Evolutionary conservation across 208 protist species (phyloP), one percentile per base, ranked within the genome.

Genomic region (Trypanosomatidae sp.): DNA sequence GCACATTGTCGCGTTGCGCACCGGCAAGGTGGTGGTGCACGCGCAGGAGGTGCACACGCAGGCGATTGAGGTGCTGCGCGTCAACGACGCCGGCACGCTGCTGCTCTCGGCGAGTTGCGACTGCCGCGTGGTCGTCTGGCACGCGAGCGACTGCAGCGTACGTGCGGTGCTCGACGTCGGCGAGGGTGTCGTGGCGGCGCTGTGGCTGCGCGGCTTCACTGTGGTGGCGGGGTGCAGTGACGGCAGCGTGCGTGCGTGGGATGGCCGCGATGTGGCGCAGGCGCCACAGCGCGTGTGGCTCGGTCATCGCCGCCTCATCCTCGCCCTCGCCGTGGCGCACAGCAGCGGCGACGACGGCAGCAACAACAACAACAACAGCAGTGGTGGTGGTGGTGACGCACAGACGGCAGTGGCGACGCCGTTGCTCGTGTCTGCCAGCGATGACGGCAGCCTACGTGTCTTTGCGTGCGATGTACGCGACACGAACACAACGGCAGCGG

Each of bases 221-320:
- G 39, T 89, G 11, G 66, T 66, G 1, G 79, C 72, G 0, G 84
- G 84, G 8, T 93, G 76, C 55, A 88, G 79, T 35, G 84, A 93
- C 49, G 84, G 76, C 8, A 48, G 64, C 26, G 56, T 93, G 3
- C 74, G 78, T 11, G 64, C 88, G 43, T 93, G 79, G 77, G 84
- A 93, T 38, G 84, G 74, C 24, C 63, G 84, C 7, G 73, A 75
- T 8, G 20, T 63, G 4, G 44, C 56, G 19, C 67, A 79, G 48
- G 56, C 69, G 32, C 76, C 76, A 37, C 53, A 78, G 4, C 33
- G 27, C 0, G 42, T 51, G 23, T 48, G 76, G 8, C 81, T 81
- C 63, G 84, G 84, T 1, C 84, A 93, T 45, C 75, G 79, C 20
- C 68, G 84, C 20, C 88, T 89, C 79, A 55, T 93, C 6, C 48